Evolutionary conservation across 495 filamentous ascomycete genomes (phyloP), one percentile per base, ranked within the genome.

Genomic region (Thermochaetoides thermophila): DNA sequence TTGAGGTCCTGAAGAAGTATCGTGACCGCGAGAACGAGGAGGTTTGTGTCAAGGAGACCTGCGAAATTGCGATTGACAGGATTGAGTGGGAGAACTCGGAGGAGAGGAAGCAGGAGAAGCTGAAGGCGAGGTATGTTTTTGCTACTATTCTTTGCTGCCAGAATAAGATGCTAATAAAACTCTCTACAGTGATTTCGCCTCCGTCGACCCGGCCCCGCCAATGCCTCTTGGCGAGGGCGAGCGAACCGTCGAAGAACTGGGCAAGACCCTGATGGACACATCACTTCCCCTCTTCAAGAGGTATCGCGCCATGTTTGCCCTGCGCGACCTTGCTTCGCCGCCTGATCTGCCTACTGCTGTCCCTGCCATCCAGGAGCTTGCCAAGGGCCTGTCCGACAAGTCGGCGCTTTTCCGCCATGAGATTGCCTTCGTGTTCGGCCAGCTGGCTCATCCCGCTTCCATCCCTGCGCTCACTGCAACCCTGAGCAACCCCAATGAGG

Each of bases 331-430:
- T 32, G 79, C 83, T 10, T 94, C 86, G 5, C 86, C 87, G 3
- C 84, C 85, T 4, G 81, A 91, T 48, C 74, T 87, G 20, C 80
- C 85, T 5, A 91, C 84, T 2, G 84, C 86, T 6, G 67, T 83
- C 16, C 76, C 76, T 13, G 87, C 89, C 23, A 67, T 99, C 34
- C 68, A 76, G 29, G 79, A 85, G 5, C 64, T 99, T 29, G 80
- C 87, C n/a, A 75, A 71, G 46, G 91, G 89, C 2, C 77, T 99
- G 46, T 63, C 64, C 6, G 89, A 99, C 52, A 65, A 73, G 7
- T 92, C 84, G 26, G 84, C 85, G 13, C 73, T 99, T n/a, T 95
- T 99, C 66, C 72, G 89, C 38, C 89, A 99, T 57, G 89, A 99
- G 50, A 81, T 96, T 45, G 89, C 91, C 8, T 99, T 99, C 50